A percentile compares a stretch with the other conserved stretches of the same genome.
These are phyloP conservation scores for Plasmodium adleri DNA, from an alignment of 169 alveolate genomes.

Conservation along the genomic window DNA sequence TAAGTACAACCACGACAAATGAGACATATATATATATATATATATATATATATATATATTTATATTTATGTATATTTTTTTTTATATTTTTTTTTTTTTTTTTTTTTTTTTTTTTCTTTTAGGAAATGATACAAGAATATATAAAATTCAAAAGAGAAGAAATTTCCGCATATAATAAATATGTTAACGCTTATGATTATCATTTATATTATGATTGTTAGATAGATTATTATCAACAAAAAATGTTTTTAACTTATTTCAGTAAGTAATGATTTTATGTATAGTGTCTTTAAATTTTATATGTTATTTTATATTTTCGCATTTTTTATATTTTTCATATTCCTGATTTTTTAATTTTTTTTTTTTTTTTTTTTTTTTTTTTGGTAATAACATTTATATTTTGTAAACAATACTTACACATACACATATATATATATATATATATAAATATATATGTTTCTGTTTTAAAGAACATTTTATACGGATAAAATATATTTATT, in stretches of 20 bases:
- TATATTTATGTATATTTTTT: neutral
- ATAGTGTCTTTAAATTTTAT: too few species aligned
- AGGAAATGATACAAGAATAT: slow-evolving; percentile 74
- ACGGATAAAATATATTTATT: too few species aligned
- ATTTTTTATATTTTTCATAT: too few species aligned
- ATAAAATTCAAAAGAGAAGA: slow-evolving; percentile 68
- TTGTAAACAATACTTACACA: neutral
- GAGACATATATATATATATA: neutral
- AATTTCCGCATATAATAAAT: slow-evolving; percentile 21
- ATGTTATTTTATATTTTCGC: too few species aligned
- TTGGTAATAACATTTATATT: neutral
- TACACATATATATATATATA: neutral
- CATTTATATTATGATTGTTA: slow-evolving; percentile 50
- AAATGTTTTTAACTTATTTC: too few species aligned
- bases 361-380: too few species aligned
- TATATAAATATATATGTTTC: neutral
- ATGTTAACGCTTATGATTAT: slow-evolving; percentile 40
- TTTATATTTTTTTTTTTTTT: neutral
- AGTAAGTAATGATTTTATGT: too few species aligned
- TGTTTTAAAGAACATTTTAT: too few species aligned
- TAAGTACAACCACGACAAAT: neutral
- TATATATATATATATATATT: neutral
- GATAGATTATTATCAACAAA: neutral
- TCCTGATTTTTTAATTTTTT: too few species aligned
- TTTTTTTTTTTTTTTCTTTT: slow-evolving; percentile 16